Percentiles rank a stretch among this genome's conserved stretches.
These are phyloP conservation scores for Chlorencoelia australis DNA, from an alignment of 2,329 filamentous ascomycete genomes.

Conservation along the genomic window DNA sequence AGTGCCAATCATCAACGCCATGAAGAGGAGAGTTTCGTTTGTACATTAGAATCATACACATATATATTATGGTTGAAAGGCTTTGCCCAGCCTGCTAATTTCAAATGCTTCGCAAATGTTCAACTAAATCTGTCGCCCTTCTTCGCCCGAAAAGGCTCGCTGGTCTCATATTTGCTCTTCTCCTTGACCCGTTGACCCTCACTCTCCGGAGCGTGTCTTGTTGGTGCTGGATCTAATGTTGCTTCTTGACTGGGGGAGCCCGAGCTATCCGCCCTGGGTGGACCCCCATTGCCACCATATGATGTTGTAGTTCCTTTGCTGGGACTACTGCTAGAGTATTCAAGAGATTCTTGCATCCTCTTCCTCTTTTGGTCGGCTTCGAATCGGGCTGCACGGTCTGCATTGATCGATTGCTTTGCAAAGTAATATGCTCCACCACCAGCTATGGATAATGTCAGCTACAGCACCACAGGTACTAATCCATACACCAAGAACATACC, in stretches of 20 bases:
- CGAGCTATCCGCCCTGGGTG: slow-evolving; percentile 47
- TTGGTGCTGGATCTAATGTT: slow-evolving; percentile 69
- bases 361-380: slow-evolving; percentile 52
- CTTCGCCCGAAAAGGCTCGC: slow-evolving; percentile 60
- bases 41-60: too few species aligned
- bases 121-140: slow-evolving; percentile 81
- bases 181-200: slow-evolving; percentile 57
- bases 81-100: not conserved
- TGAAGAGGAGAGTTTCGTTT: slow-evolving; percentile 11
- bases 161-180: slow-evolving; percentile 86
- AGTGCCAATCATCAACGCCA: slow-evolving; percentile 12
- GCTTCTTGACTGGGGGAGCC: slow-evolving; percentile 63
- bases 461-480: slow-evolving; percentile 5
- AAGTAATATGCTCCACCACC: slow-evolving; percentile 92
- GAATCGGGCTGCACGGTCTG: slow-evolving; percentile 66
- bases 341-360: slow-evolving; percentile 45
- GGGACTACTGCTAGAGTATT: slow-evolving; percentile 33
- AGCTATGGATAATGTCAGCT: too few species aligned
- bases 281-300: slow-evolving; percentile 35
- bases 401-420: slow-evolving; percentile 89
- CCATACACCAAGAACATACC: slow-evolving; percentile 42
- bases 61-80: too few species aligned
- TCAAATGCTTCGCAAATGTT: slow-evolving; percentile 4
- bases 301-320: slow-evolving; percentile 17
- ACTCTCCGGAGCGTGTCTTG: slow-evolving; percentile 65